Evolutionary conservation across 495 filamentous ascomycete genomes (phyloP), one percentile per base, ranked within the genome.

Genomic region (Jackrogersella multiformis): DNA sequence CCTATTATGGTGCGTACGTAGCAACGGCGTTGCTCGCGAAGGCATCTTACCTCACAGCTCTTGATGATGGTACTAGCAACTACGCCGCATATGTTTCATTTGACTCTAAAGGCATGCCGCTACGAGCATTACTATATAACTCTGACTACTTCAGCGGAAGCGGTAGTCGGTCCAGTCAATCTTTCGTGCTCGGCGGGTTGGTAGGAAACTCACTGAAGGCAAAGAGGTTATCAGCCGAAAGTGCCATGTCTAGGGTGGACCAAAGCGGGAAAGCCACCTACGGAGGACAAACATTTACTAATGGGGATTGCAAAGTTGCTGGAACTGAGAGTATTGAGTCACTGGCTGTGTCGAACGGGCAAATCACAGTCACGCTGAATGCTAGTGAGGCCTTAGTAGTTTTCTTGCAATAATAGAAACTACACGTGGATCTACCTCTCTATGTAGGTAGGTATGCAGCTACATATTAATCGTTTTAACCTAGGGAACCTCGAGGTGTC

Each of bases 1-100:
- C 86, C 0, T 89, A 86, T 65, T 87, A 85, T 59, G 86, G 86
- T 1, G 86, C 85, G 0, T 84, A 85, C 56, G 81, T 81, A 4
- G 85, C 84, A 2, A 81, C 81, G 1, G 80, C 82, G 35, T 78
- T 85, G 0, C 73, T 87, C 35, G 85, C 85, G 0, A 78, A 79
- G 13, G 85, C 82, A 0, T 74, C 79, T 9, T 74, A 81, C 49
- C 76, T 89, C 44, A 77, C 84, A 12, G 77, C 79, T 0, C 74
- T 88, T 15, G 86, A 88, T 58, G 72, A 72, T 21, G 81, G 82
- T n/a, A 79, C 52, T 13, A 78, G 68, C 0, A 76, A 79, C 39
- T 85, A 84, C 45, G 86, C 84, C 1, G 82, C 76, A 1, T 87
- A 88, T 51, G 81, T 81, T 0, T 75, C 83, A 2, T 88, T 84